phyloP scores from a whole-genome alignment of 139 green algal genomes.

The Mesostigma viride region DNA sequence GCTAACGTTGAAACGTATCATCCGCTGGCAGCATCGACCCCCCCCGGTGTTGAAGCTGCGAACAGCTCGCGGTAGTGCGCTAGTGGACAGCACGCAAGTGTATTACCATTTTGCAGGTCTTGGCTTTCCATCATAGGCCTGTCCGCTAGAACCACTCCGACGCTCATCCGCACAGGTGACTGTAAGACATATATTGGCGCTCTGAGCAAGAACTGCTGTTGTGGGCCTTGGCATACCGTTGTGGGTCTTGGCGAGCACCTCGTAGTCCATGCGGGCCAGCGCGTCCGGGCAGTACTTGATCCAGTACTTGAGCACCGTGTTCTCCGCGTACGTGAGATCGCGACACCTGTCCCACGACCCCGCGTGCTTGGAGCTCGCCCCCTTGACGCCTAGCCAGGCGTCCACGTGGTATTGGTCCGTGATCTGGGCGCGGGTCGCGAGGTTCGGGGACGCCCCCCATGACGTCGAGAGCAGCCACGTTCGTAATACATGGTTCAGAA shows the following conservation, averaged over 20 bases:
- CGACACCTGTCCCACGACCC: slow-evolving; percentile 1
- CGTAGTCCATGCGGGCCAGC: slow-evolving; percentile 9
- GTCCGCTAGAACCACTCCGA: too few species aligned
- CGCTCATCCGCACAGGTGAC: too few species aligned
- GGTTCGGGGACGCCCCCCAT: neutral
- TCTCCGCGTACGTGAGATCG: slow-evolving; percentile 16
- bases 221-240: slow-evolving; percentile 21
- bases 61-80: too few species aligned
- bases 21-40: too few species aligned
- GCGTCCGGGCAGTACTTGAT: slow-evolving; percentile 19
- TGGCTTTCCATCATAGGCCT: too few species aligned
- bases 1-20: too few species aligned
- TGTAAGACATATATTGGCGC: too few species aligned
- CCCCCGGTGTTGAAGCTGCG: too few species aligned
- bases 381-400: neutral
- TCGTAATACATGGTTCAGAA: too few species aligned
- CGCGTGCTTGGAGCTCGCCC: neutral
- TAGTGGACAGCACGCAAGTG: too few species aligned
- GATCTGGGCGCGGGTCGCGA: neutral
- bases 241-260: slow-evolving; percentile 20
- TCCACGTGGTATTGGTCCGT: neutral
- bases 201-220: too few species aligned
- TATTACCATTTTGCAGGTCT: too few species aligned
- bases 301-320: slow-evolving; percentile 20
- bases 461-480: neutral